A percentile compares a stretch with the other conserved stretches of the same genome.
These are phyloP conservation scores for Aureobasidium sp. DNA, from an alignment of 2,329 filamentous ascomycete species.

Conservation along the genomic window DNA sequence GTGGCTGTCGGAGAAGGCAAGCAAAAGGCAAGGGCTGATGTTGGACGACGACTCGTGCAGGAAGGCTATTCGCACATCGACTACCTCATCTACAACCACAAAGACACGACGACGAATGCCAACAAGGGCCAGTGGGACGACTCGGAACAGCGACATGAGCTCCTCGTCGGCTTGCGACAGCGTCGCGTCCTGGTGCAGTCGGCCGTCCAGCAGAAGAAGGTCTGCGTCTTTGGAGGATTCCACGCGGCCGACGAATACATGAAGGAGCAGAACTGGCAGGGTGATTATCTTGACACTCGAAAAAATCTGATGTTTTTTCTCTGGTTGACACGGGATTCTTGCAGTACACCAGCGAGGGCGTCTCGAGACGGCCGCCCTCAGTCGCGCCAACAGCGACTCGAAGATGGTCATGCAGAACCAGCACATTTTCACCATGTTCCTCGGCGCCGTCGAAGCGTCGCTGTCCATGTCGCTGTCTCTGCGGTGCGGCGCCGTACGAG, in stretches of 20 bases:
- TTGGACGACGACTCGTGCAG: neutral
- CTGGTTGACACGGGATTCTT: neutral
- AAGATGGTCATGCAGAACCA: constrained; percentile 10
- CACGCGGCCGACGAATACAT: neutral
- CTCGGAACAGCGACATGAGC: neutral
- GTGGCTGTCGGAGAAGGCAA: neutral
- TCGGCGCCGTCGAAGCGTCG: constrained; percentile 9
- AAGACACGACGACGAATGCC: neutral
- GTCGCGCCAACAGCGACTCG: constrained; percentile 1
- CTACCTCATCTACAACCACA: constrained; percentile 15
- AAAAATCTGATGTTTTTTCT: too few relatives aligned
- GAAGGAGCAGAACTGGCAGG: constrained; percentile 12
- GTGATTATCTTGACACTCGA: too few relatives aligned
- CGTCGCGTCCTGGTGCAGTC: constrained; percentile 5
- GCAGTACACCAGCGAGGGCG: constrained; percentile 4
- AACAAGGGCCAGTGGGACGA: neutral
- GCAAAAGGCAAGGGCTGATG: neutral
- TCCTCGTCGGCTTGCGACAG: neutral
- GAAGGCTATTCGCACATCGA: constrained; percentile 16
- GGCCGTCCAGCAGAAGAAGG: constrained; percentile 7
- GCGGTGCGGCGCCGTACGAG: constrained; percentile 2
- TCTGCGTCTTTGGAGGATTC: constrained; percentile 17
- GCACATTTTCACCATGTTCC: constrained; percentile 14
- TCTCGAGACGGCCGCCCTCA: constrained; percentile 7
- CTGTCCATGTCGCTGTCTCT: neutral